phyloP scores from a whole-genome alignment of 75 land plant species.

The Adiantum capillusveneris region DNA sequence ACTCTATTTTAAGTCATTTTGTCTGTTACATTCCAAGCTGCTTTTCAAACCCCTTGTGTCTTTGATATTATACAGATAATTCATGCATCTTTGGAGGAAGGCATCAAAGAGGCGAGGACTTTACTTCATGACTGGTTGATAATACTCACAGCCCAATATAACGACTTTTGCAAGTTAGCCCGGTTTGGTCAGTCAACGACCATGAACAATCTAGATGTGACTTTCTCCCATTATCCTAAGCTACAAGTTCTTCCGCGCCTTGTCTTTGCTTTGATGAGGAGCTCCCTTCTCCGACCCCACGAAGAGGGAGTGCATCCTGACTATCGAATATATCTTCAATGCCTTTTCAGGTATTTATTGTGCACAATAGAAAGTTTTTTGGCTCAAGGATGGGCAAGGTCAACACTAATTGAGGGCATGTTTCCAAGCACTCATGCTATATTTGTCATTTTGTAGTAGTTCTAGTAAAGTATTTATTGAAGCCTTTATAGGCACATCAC shows the following conservation, averaged over 20 bases:
- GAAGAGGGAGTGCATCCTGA: constrained; percentile 99
- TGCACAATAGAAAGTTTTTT: no score
- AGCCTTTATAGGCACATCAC: no score
- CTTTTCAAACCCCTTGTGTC: no score
- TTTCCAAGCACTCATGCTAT: no score
- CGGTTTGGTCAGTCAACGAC: constrained; percentile 51
- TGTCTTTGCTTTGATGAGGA: constrained; percentile 85
- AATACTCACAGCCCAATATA: constrained; percentile 90
- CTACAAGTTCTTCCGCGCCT: constrained; percentile 82
- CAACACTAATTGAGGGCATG: no score
- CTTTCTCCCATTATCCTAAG: constrained; percentile 78
- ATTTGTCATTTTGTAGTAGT: no score
- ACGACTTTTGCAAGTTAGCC: constrained; percentile 61
- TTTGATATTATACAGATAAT: constrained; percentile 93
- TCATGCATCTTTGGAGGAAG: constrained; percentile 86
- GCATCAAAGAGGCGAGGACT: constrained; percentile 85
- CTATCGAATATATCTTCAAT: constrained; percentile 85
- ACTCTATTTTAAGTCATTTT: no score
- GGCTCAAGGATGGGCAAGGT: no score
- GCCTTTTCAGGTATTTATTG: constrained; percentile 81
- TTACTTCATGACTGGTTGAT: constrained; percentile 98
- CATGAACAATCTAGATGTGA: constrained; percentile 47
- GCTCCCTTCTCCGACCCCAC: constrained; percentile 79
- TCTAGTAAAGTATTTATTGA: no score
- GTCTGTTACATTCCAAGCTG: no score